Base-by-base conservation (phyloP, 2,329 filamentous ascomycete genomes). In the Trichoderma sp. region DNA sequence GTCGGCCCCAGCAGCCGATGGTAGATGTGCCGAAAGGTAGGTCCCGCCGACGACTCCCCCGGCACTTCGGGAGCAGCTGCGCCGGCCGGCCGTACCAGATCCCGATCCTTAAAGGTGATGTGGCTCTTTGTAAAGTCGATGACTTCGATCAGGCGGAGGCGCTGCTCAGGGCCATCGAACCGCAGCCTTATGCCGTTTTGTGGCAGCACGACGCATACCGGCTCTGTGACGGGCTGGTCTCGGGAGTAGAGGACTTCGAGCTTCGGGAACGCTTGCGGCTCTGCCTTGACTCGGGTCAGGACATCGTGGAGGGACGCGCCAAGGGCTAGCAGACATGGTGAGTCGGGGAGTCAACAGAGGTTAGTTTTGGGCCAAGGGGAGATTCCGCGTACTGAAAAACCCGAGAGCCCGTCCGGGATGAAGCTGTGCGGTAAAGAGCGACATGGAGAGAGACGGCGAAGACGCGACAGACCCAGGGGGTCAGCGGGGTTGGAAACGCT, bases 151-250 rank as follows among this genome's bases (percentile, higher is more conserved):
- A 99, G 82, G 3, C 95, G 91, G 50, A 99, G 82, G 39, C 94
- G 89, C 79, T 99, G 95, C 74, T 98, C 94, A 4, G 92, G 89
- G 0, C 94, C 95, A 76, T 99, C 95, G 76, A 99, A 99, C 50
- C 92, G 92, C 64, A 99, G 82, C 13, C 94, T 91, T 34, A 99
- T 79, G 32, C 95, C 95, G 79, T 98, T 99, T 4, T 88, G 86
- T 1, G 94, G 92, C 4, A 99, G 86, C 19, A 84, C 85, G 66
- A 98, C 80, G 52, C 92, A 83, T 19, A 97, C 86, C 0, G 93
- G 92, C 32, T 92, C 87, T 35, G 84, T 84, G 37, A 97, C 85
- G 4, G 95, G 94, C 13, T 88, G 82, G 17, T 87, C 82, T n/a
- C 89, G 85, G 32, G 93, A 93, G 80, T 95, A 96, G 53, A 89